Base-by-base conservation (phyloP, 2,329 filamentous ascomycete genomes). In the Microdochium bolleyi region DNA sequence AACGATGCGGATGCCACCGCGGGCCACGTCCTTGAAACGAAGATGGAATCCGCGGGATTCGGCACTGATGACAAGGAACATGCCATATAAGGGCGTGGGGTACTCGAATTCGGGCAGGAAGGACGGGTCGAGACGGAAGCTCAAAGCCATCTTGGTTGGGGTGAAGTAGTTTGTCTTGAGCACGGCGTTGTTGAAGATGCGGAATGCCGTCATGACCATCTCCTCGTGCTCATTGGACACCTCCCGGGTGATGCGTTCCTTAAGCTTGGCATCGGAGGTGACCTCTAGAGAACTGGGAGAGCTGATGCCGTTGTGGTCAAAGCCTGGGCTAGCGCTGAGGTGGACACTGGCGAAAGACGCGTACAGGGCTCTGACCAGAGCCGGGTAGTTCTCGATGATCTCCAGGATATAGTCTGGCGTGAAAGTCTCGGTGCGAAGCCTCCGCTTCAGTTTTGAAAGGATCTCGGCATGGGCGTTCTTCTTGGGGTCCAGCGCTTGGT, bases 111-210 rank as follows among this genome's bases (percentile, higher is more conserved):
- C 80, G 3, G 94, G 94, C 37, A 99, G 77, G 80, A 99, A 99
- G 41, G 75, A 79, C 7, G 91, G 89, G 66, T 96, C 87, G 56
- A 99, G 76, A 52, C 94, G 88, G 83, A 99, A 99, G 75, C 91
- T 96, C 61, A 99, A 80, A 10, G 94, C 94, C 38, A 99, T 92
- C 79, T 99, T 99, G 58, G 94, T 99, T 0, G 94, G 94, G 1
- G 94, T 99, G 67, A 84, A 86, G 78, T 95, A 96, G 77, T 99
- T 99, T 61, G 94, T 99, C 82, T 97, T 99, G 60, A 97, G 79
- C 48, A 97, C 85, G 49, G 88, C 84, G 54, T 83, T 85, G 77
- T 99, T 99, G 83, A 99, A 99, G 57, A 94, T 85, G 52, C 90
- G 85, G 82, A 99, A 97, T 16, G 92, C 90, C 44, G 85, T 90